Base-by-base conservation (phyloP, 2,329 filamentous ascomycete species). In the Coleophoma crateriformis region DNA sequence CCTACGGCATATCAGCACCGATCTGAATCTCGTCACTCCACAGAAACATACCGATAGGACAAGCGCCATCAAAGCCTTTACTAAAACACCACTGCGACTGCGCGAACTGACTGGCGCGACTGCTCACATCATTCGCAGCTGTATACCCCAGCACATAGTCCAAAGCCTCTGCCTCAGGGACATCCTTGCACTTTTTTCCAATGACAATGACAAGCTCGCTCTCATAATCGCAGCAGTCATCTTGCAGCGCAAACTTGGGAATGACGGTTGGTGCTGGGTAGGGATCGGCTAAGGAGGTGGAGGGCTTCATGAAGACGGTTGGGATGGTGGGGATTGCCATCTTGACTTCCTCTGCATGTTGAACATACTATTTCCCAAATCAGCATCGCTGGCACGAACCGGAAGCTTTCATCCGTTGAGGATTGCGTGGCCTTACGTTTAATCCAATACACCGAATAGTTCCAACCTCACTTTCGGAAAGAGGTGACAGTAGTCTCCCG, bases 101-200 rank as follows among this genome's bases (percentile, higher is more conserved):
- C 6, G 69, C 66, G 52, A 70, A 71, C 60, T 81, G 78, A 43
- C 68, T 71, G 45, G 72, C 73, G 6, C 78, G 70, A 11, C 72
- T 73, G 7, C 73, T 76, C 0, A 81, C 70, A 60, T 82, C 78
- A 59, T 82, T 82, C 33, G 73, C 74, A 20, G 72, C 72, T 0
- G 77, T 80, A 56, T 81, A 82, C 22, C 78, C 78, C 3, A 81
- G 70, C 2, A 82, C 68, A 51, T 78, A 76, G 45, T 72, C 67
- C 19, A 74, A 55, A 13, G 75, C 76, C 20, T 77, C 67, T 0
- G 66, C 64, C 39, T 73, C 72, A 6, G 68, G 58, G 12, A 77
- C 72, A 48, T 78, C 70, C 57, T 75, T 76, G 37, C 69, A 69
- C 33, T 71, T 67, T 32, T 67, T 66, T 10, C 71, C 71, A 14